A percentile compares a stretch with the other conserved stretches of the same genome.
These are phyloP conservation scores for Starmerella powellii DNA, from an alignment of 805 yeast genomes.

Conservation along the genomic window DNA sequence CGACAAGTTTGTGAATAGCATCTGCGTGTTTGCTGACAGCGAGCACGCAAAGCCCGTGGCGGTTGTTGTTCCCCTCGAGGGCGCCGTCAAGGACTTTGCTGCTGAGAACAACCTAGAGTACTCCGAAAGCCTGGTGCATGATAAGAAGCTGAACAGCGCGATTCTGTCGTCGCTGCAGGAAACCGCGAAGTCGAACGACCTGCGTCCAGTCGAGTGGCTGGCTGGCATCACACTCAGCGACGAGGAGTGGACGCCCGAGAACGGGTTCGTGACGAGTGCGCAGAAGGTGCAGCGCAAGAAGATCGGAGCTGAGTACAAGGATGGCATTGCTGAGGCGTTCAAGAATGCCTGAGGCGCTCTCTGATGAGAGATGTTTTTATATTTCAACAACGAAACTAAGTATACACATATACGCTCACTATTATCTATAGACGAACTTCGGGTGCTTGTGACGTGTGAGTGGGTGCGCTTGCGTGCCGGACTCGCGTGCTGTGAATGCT, in stretches of 20 bases:
- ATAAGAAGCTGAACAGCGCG: conserved; percentile 43
- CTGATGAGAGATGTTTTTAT: too few species aligned
- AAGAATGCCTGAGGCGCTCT: conserved; percentile 22
- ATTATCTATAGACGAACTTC: too few species aligned
- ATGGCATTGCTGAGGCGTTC: conserved; percentile 57
- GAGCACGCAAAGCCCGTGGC: conserved; percentile 84
- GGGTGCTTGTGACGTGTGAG: too few species aligned
- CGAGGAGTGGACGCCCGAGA: conserved; percentile 97
- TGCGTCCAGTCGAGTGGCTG: conserved; percentile 73
- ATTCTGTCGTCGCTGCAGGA: conserved; percentile 49
- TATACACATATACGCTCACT: too few species aligned
- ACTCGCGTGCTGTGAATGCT: too few species aligned
- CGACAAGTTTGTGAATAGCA: conserved; percentile 57
- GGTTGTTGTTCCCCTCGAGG: conserved; percentile 71
- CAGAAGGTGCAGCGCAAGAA: conserved; percentile 91
- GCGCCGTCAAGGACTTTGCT: conserved; percentile 48
- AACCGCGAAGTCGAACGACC: conserved; percentile 72
- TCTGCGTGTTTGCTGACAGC: conserved; percentile 89
- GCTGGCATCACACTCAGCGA: conserved; percentile 67
- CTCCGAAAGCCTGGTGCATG: conserved; percentile 40
- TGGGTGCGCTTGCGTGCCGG: too few species aligned
- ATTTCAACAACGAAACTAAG: not conserved
- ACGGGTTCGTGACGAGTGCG: conserved; percentile 86
- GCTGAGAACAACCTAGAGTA: conserved; percentile 44
- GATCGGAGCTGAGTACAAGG: conserved; percentile 59